Conservation (phyloP, 768 basidiomycete species). For the Amylocystis lapponica region DNA sequence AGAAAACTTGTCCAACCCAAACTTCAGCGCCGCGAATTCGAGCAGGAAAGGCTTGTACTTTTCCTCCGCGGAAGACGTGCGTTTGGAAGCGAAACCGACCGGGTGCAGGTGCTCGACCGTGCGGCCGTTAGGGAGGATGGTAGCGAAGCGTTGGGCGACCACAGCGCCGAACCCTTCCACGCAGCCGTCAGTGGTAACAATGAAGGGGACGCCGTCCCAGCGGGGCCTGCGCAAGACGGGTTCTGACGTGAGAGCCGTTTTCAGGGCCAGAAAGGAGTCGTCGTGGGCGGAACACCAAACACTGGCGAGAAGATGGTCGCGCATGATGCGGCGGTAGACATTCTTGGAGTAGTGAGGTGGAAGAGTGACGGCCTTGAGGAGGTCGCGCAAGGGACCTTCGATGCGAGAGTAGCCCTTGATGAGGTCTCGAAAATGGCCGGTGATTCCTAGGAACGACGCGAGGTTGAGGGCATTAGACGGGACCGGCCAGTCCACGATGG, state of each 20-base stretch:
- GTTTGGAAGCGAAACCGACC: slow-evolving; percentile 29
- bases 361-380: slow-evolving; percentile 16
- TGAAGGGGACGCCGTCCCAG: slow-evolving; percentile 33
- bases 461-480: slow-evolving; percentile 27
- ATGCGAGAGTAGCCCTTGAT: slow-evolving; percentile 30
- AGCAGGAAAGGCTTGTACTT: slow-evolving; percentile 28
- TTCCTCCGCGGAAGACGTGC: slow-evolving; percentile 26
- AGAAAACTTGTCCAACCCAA: slow-evolving; percentile 15
- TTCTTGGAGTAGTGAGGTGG: slow-evolving; percentile 17
- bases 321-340: slow-evolving; percentile 23
- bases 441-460: slow-evolving; percentile 30
- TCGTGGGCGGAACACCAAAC: slow-evolving; percentile 19
- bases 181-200: slow-evolving; percentile 30
- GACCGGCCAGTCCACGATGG: slow-evolving; percentile 28
- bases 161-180: slow-evolving; percentile 29
- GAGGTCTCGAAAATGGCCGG: slow-evolving; percentile 29
- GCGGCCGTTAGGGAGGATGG: slow-evolving; percentile 15
- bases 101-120: slow-evolving; percentile 20
- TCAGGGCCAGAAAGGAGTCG: slow-evolving; percentile 25
- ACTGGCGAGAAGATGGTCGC: slow-evolving; percentile 8
- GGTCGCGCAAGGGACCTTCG: slow-evolving; percentile 27
- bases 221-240: slow-evolving; percentile 27
- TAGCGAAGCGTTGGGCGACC: slow-evolving; percentile 21
- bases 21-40: slow-evolving; percentile 34
- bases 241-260: slow-evolving; percentile 24